phyloP scores from a whole-genome alignment of 371 early-diverging fungal genomes.

The Syncephalastrum monosporum region DNA sequence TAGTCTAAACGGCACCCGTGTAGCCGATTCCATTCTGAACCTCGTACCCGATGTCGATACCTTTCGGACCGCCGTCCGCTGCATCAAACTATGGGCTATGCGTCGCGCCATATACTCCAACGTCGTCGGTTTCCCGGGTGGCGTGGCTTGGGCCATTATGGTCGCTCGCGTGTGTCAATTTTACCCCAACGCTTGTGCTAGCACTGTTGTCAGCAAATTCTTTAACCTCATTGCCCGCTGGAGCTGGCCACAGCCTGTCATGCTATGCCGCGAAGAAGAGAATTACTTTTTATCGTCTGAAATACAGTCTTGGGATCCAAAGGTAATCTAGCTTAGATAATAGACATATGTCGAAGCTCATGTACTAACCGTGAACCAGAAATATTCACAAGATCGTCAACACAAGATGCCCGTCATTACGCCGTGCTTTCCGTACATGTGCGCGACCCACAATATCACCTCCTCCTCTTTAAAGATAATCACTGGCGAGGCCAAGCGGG shows the following conservation, averaged over 20 bases:
- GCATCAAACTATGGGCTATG: conserved; percentile 45
- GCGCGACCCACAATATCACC: conserved; percentile 98
- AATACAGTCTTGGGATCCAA: too few species aligned
- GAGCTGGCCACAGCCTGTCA: conserved; percentile 41
- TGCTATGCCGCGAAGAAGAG: conserved; percentile 5
- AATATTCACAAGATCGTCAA: conserved; percentile 82
- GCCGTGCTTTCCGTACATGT: conserved; percentile 99
- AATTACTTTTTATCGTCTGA: too few species aligned
- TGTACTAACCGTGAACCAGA: conserved; percentile 17
- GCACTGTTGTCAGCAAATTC: conserved; percentile 11
- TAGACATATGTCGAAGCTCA: too few species aligned
- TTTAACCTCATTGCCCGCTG: conserved; percentile 33
- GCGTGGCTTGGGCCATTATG: conserved; percentile 42
- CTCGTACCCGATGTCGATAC: conserved; percentile 85
- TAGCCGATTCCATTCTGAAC: conserved; percentile 95
- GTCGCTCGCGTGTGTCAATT: conserved; percentile 20
- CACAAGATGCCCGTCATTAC: conserved; percentile 99
- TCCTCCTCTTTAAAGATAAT: conserved; percentile 87
- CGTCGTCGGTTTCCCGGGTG: conserved; percentile 42
- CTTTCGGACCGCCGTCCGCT: conserved; percentile 28
- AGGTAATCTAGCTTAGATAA: too few species aligned
- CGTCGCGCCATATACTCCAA: conserved; percentile 37
- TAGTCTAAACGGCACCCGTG: conserved; percentile 95
- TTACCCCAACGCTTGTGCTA: background rate
- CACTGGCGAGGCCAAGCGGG: conserved; percentile 80